These are phyloP conservation scores for Plenodomus biglobosus DNA, from an alignment of 2,329 filamentous ascomycete genomes.

Conservation along the genomic window DNA sequence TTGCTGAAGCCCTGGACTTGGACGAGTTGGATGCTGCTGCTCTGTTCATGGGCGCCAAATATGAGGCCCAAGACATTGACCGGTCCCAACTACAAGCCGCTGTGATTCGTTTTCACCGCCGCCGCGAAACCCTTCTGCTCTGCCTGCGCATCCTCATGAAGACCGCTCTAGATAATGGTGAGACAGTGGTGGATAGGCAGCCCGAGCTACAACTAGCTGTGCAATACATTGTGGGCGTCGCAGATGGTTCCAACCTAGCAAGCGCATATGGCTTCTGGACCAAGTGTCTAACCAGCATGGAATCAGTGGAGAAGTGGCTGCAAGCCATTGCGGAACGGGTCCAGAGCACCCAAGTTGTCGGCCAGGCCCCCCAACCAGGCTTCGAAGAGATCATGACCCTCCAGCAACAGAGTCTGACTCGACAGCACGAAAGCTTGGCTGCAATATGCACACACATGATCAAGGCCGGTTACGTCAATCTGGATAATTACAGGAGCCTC, in stretches of 20 bases:
- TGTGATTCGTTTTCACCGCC: slow-evolving; percentile 84
- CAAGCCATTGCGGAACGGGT: slow-evolving; percentile 74
- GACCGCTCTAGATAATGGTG: slow-evolving; percentile 56
- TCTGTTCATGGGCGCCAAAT: slow-evolving; percentile 72
- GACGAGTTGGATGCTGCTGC: slow-evolving; percentile 84
- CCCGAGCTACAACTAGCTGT: slow-evolving; percentile 31
- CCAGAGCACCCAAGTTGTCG: slow-evolving; percentile 73
- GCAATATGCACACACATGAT: slow-evolving; percentile 79
- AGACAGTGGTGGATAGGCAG: slow-evolving; percentile 26
- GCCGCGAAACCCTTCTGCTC: slow-evolving; percentile 79
- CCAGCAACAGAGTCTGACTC: slow-evolving; percentile 75
- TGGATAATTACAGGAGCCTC: slow-evolving; percentile 73
- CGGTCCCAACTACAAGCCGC: slow-evolving; percentile 74
- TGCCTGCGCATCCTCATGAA: slow-evolving; percentile 78
- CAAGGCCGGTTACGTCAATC: slow-evolving; percentile 69
- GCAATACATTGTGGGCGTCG: slow-evolving; percentile 54
- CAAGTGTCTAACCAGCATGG: slow-evolving; percentile 76
- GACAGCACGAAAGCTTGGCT: slow-evolving; percentile 86
- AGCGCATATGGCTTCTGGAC: slow-evolving; percentile 67
- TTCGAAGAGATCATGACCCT: slow-evolving; percentile 77
- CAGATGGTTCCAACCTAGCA: slow-evolving; percentile 53
- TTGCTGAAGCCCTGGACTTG: slow-evolving; percentile 85
- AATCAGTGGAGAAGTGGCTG: slow-evolving; percentile 74
- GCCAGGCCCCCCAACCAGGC: slow-evolving; percentile 64
- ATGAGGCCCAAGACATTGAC: slow-evolving; percentile 68